Evolutionary conservation across 805 yeast species (phyloP).

Genomic region (Torulaspora quercuum): DNA sequence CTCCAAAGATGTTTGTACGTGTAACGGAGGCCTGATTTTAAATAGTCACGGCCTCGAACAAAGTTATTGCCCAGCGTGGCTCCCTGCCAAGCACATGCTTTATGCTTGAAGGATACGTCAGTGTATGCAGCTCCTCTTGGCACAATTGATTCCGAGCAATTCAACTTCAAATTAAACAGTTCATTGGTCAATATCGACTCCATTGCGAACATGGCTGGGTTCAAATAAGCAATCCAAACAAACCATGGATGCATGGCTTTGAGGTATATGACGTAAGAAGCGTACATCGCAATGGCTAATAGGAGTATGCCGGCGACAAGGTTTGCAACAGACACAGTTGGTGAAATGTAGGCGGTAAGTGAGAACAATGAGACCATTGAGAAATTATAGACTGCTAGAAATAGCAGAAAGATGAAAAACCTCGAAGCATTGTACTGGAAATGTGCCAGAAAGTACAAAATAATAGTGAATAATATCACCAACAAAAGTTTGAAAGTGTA

Average conservation of each 20-base stretch:
- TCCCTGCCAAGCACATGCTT: conserved; percentile 60
- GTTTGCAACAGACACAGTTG: conserved; percentile 54
- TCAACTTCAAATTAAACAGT: conserved; percentile 53
- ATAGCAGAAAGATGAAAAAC: conserved; percentile 48
- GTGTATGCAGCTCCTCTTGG: conserved; percentile 60
- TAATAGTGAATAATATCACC: conserved; percentile 43
- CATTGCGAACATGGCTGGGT: conserved; percentile 56
- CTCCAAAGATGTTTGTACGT: conserved; percentile 66
- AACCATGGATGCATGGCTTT: conserved; percentile 69
- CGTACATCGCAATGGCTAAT: conserved; percentile 51
- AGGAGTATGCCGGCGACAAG: conserved; percentile 55
- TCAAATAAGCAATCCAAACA: conserved; percentile 57
- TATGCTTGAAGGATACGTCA: conserved; percentile 36
- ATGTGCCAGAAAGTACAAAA: conserved; percentile 54
- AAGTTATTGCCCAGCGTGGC: conserved; percentile 49
- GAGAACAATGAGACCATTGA: conserved; percentile 53
- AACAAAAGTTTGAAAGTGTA: conserved; percentile 52
- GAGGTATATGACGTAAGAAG: conserved; percentile 64
- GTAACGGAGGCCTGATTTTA: conserved; percentile 48
- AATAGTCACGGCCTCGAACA: conserved; percentile 58
- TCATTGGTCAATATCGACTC: conserved; percentile 66
- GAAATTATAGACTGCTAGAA: conserved; percentile 43
- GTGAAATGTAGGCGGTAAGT: conserved; percentile 49
- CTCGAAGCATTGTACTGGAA: conserved; percentile 47
- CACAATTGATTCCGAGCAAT: conserved; percentile 50